Conservation (phyloP, 1,139 yeast species). For the Candida anutae region DNA sequence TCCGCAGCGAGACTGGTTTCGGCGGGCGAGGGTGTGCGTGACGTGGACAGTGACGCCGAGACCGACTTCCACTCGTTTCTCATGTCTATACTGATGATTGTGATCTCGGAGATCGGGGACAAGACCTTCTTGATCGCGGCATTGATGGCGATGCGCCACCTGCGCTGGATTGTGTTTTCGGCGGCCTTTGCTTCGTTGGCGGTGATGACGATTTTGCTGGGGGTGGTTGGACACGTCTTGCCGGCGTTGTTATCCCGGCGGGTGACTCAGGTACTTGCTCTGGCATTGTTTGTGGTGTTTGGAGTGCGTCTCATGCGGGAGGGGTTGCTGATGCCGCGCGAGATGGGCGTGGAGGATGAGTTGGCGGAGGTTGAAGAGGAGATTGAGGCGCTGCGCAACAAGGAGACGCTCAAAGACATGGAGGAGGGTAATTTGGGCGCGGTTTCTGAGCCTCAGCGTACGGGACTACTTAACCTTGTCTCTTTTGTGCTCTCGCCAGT, state of each 20-base stretch:
- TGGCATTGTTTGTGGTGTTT: conserved; percentile 71
- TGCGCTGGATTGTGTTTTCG: conserved; percentile 72
- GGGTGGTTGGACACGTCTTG: conserved; percentile 84
- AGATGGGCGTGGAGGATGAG: conserved; percentile 86
- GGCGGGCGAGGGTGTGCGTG: too few species aligned
- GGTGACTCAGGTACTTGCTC: conserved; percentile 75
- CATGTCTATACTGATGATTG: conserved; percentile 77
- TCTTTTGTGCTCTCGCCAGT: conserved; percentile 71
- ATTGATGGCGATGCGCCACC: conserved; percentile 93
- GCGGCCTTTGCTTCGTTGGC: conserved; percentile 85
- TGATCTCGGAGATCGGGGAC: conserved; percentile 92
- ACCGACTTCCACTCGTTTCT: conserved; percentile 43
- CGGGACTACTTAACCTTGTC: conserved; percentile 50
- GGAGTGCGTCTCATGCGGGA: conserved; percentile 73
- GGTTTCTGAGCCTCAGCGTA: conserved; percentile 18
- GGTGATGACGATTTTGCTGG: conserved; percentile 86
- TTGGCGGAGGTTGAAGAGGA: conserved; percentile 96
- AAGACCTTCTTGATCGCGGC: conserved; percentile 96
- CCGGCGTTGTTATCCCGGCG: conserved; percentile 78
- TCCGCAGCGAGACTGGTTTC: too few species aligned
- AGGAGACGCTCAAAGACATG: conserved; percentile 40
- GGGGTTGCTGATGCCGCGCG: conserved; percentile 75
- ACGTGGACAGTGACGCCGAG: too few species aligned
- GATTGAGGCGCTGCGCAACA: conserved; percentile 57
- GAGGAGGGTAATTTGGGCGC: conserved; percentile 43